phyloP scores from a whole-genome alignment of 2,329 filamentous ascomycete species.

The Annulohypoxylon truncatum region DNA sequence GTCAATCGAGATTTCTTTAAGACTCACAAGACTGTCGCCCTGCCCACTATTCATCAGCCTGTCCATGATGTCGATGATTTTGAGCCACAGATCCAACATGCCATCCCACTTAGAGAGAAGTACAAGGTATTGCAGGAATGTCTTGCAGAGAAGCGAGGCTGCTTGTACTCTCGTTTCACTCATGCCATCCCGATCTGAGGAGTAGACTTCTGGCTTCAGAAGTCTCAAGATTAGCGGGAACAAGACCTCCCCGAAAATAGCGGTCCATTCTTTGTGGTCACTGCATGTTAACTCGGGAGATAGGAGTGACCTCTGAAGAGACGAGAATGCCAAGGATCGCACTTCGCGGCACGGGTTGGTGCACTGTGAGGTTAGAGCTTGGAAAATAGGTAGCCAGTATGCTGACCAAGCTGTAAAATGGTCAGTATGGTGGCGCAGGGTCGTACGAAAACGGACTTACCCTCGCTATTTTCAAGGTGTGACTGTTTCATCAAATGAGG shows the following conservation, averaged over 20 bases:
- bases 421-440: conserved; percentile 41
- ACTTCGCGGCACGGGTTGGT: conserved; percentile 95
- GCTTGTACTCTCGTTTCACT: conserved; percentile 93
- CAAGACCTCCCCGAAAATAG: conserved; percentile 92
- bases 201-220: conserved; percentile 94
- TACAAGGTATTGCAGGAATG: conserved; percentile 93
- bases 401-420: conserved; percentile 84
- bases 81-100: conserved; percentile 91
- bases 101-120: conserved; percentile 86
- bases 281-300: conserved; percentile 85
- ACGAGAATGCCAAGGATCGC: conserved; percentile 86
- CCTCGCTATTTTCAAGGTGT: conserved; percentile 87
- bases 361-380: conserved; percentile 88
- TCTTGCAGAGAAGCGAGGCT: conserved; percentile 90
- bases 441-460: conserved; percentile 55
- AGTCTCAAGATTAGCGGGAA: conserved; percentile 90
- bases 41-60: conserved; percentile 95
- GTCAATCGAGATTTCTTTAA: neutral
- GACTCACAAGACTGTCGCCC: conserved; percentile 83
- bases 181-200: conserved; percentile 92
- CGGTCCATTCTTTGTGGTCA: conserved; percentile 91
- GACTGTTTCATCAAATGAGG: conserved; percentile 91
- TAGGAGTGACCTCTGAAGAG: conserved; percentile 85
- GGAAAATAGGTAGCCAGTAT: conserved; percentile 96
- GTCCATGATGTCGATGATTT: conserved; percentile 94